These are phyloP conservation scores for Byssochlamys sp. DNA, from an alignment of 2,329 filamentous ascomycete species.

Conservation along the genomic window DNA sequence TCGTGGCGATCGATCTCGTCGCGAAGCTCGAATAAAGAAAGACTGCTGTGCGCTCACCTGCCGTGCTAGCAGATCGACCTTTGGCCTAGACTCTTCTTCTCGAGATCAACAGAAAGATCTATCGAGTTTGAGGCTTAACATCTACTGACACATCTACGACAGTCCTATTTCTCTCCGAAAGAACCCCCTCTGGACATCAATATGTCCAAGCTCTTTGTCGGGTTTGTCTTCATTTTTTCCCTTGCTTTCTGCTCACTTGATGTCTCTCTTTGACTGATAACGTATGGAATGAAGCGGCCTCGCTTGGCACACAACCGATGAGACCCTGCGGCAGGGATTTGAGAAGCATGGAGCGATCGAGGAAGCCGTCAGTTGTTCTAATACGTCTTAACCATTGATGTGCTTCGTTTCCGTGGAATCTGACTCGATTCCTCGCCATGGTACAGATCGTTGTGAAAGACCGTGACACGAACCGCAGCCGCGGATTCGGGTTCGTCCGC, in stretches of 20 bases:
- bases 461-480: conserved; percentile 88
- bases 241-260: conserved; percentile 6
- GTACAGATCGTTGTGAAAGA: conserved; percentile 90
- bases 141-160: neutral
- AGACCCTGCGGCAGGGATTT: conserved; percentile 78
- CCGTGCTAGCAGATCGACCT: neutral
- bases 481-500: conserved; percentile 93
- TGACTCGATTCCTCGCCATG: conserved; percentile 6
- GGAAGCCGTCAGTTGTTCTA: conserved; percentile 68
- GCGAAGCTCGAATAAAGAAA: neutral
- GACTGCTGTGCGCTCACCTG: neutral
- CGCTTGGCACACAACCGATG: conserved; percentile 94
- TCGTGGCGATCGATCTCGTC: neutral
- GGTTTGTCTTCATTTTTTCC: conserved; percentile 48
- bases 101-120: neutral
- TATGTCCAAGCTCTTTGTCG: conserved; percentile 93
- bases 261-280: conserved; percentile 11
- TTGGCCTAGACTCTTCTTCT: neutral
- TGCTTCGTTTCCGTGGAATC: conserved; percentile 1
- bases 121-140: neutral
- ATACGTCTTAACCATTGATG: conserved; percentile 5
- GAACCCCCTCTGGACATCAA: conserved; percentile 11
- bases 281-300: conserved; percentile 59
- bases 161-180: neutral
- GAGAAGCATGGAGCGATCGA: conserved; percentile 83